Conservation (phyloP, 306 rosid genomes). For the Dalbergia cultrata region DNA sequence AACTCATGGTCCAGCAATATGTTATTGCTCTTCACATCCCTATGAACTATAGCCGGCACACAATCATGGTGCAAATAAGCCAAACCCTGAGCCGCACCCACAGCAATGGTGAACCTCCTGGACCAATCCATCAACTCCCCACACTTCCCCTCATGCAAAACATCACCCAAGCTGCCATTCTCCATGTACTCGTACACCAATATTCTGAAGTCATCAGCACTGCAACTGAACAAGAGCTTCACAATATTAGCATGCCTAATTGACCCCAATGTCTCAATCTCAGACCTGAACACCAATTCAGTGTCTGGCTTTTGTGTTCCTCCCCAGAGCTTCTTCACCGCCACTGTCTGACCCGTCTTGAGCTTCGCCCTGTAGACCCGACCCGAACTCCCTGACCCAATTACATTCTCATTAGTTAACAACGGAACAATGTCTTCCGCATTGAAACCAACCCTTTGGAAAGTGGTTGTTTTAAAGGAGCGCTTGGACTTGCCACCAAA, state of each 20-base stretch:
- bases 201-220: constrained; percentile 62
- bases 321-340: constrained; percentile 76
- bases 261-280: constrained; percentile 77
- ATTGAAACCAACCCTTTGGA: constrained; percentile 66
- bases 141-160: constrained; percentile 61
- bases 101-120: constrained; percentile 57
- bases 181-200: constrained; percentile 84
- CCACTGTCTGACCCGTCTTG: constrained; percentile 70
- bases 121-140: constrained; percentile 61
- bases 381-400: constrained; percentile 83
- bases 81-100: constrained; percentile 79
- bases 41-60: constrained; percentile 71
- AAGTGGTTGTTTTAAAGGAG: constrained; percentile 55
- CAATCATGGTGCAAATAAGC: constrained; percentile 88
- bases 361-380: constrained; percentile 65
- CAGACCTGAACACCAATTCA: constrained; percentile 66
- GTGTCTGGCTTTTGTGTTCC: constrained; percentile 45
- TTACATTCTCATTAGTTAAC: constrained; percentile 58
- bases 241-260: constrained; percentile 84
- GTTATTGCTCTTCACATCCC: constrained; percentile 94
- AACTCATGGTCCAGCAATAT: constrained; percentile 75
- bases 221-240: constrained; percentile 73
- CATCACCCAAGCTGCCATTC: constrained; percentile 82
- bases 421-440: constrained; percentile 68
- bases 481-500: constrained; percentile 50